Evolutionary conservation across 176 grass and related monocot genomes (phyloP).

Genomic region (Zizania latifolia): DNA sequence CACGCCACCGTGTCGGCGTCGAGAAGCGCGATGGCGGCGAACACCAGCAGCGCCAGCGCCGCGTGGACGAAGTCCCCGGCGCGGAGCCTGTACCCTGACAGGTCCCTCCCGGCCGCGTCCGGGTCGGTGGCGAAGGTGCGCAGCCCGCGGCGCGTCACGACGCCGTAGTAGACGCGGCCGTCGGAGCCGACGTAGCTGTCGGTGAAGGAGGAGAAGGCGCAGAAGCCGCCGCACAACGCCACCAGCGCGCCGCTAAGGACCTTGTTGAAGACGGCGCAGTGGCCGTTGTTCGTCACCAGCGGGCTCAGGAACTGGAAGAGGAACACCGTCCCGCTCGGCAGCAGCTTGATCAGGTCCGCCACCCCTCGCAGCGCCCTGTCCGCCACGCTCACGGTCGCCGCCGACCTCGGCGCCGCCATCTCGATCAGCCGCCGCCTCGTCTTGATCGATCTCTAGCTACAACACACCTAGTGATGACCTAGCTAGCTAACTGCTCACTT

Average conservation of each 20-base stretch:
- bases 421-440: not conserved
- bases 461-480: too few relatives aligned
- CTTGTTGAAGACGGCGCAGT: slow-evolving; percentile 47
- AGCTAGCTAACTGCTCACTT: not conserved
- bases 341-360: slow-evolving; percentile 77
- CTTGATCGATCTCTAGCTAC: not conserved
- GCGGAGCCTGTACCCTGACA: slow-evolving; percentile 56
- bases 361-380: slow-evolving; percentile 43
- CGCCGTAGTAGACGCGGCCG: slow-evolving; percentile 71
- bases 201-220: slow-evolving; percentile 68
- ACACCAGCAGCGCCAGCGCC: slow-evolving; percentile 47
- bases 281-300: slow-evolving; percentile 64
- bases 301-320: slow-evolving; percentile 70
- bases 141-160: slow-evolving; percentile 44
- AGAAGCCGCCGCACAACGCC: slow-evolving; percentile 52
- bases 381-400: slow-evolving; percentile 19
- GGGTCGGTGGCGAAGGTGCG: slow-evolving; percentile 51
- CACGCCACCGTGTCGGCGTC: slow-evolving; percentile 50
- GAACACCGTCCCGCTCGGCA: slow-evolving; percentile 74
- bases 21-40: slow-evolving; percentile 56
- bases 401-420: slow-evolving; percentile 17
- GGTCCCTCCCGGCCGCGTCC: slow-evolving; percentile 21
- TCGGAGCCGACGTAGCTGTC: slow-evolving; percentile 70
- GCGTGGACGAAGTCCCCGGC: slow-evolving; percentile 64
- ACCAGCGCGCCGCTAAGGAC: slow-evolving; percentile 27